phyloP scores from a whole-genome alignment of 768 basidiomycete species.

The Termitomyces sp. region DNA sequence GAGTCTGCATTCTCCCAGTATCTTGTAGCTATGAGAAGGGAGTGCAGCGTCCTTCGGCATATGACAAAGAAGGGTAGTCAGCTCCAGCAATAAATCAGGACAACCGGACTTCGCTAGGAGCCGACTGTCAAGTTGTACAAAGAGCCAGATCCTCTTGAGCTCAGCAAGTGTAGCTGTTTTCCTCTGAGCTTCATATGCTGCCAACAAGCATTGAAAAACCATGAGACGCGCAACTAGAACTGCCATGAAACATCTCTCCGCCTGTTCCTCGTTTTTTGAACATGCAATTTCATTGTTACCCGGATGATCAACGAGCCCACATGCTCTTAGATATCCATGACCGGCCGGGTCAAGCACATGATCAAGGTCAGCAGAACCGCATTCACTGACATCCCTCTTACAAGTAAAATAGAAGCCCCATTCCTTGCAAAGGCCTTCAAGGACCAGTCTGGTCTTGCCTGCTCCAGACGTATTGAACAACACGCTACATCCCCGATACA shows the following conservation, averaged over 20 bases:
- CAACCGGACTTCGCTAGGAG: not conserved
- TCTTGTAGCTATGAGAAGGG: not conserved
- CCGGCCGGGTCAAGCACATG: not conserved
- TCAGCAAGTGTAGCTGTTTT: not conserved
- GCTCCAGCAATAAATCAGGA: not conserved
- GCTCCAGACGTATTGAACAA: not conserved
- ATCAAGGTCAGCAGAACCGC: not conserved
- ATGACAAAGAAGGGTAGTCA: not conserved
- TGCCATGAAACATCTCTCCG: not conserved
- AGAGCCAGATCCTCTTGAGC: not conserved
- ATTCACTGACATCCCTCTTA: not conserved
- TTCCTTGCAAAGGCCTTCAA: constrained; percentile 1
- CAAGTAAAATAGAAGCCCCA: constrained; percentile 2
- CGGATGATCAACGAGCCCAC: not conserved
- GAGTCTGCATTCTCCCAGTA: not conserved
- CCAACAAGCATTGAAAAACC: not conserved
- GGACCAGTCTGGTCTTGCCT: not conserved
- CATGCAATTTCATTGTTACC: no score
- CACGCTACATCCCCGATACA: not conserved
- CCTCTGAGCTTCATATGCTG: not conserved
- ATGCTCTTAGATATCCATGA: not conserved
- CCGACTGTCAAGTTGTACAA: not conserved
- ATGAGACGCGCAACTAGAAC: not conserved
- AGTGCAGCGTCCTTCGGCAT: not conserved
- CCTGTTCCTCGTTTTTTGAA: not conserved